phyloP scores from a whole-genome alignment of 2,329 filamentous ascomycete genomes.

The Pleomassaria siparia region DNA sequence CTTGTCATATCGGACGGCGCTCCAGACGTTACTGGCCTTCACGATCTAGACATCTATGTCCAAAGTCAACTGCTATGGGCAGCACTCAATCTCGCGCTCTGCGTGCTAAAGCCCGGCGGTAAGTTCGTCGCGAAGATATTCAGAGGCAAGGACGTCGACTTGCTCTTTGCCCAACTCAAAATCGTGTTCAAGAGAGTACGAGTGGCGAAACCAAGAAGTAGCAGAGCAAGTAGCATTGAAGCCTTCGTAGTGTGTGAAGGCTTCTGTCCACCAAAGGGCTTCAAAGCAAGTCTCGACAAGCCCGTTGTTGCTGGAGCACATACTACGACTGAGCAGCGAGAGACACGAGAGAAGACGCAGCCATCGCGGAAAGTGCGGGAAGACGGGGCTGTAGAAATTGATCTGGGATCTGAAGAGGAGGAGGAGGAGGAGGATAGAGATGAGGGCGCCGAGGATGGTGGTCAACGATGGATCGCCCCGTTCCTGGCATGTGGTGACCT shows the following conservation, averaged over 20 bases:
- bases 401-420: conserved; percentile 47
- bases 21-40: conserved; percentile 92
- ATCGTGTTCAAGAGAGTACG: conserved; percentile 85
- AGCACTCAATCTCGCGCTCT: conserved; percentile 88
- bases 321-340: conserved; percentile 43
- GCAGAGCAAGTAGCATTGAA: conserved; percentile 93
- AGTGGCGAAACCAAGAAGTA: conserved; percentile 91
- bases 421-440: conserved; percentile 35
- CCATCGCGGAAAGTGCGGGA: conserved; percentile 37
- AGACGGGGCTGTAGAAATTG: conserved; percentile 52
- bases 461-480: conserved; percentile 81
- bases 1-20: conserved; percentile 94
- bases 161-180: conserved; percentile 91
- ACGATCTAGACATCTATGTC: conserved; percentile 97
- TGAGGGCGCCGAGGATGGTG: conserved; percentile 42
- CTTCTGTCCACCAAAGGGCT: conserved; percentile 77
- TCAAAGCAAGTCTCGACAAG: conserved; percentile 73
- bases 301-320: conserved; percentile 68
- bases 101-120: conserved; percentile 87
- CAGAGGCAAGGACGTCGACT: conserved; percentile 88
- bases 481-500: conserved; percentile 98
- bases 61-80: conserved; percentile 95
- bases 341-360: conserved; percentile 15
- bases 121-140: conserved; percentile 99
- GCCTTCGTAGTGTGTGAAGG: conserved; percentile 95